phyloP scores from a whole-genome alignment of 495 filamentous ascomycete genomes.

The Daldinia childiae region DNA sequence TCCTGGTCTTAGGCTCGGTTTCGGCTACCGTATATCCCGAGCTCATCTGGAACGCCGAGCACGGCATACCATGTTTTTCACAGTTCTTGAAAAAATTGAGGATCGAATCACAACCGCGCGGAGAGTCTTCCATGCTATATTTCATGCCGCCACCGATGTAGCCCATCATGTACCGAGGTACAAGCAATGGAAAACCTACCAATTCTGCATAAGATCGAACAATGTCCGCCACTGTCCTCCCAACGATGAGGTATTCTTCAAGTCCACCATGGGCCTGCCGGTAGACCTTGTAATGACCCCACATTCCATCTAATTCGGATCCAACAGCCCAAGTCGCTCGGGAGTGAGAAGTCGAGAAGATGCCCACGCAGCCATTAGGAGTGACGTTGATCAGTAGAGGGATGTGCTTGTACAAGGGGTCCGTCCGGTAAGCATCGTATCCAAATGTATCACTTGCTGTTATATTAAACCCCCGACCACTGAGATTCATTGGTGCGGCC shows the following conservation, averaged over 20 bases:
- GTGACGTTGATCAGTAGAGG: constrained; percentile 72
- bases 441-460: constrained; percentile 74
- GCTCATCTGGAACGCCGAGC: constrained; percentile 75
- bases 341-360: constrained; percentile 72
- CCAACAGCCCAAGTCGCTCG: constrained; percentile 71
- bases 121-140: constrained; percentile 71
- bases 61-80: constrained; percentile 71
- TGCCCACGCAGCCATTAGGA: constrained; percentile 66
- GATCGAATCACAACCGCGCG: constrained; percentile 65
- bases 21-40: constrained; percentile 76
- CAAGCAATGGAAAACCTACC: constrained; percentile 69
- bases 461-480: constrained; percentile 69
- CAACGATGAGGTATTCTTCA: constrained; percentile 74
- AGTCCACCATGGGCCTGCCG: constrained; percentile 74
- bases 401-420: constrained; percentile 78
- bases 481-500: constrained; percentile 75
- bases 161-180: constrained; percentile 73
- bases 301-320: constrained; percentile 75
- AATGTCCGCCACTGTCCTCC: constrained; percentile 69
- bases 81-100: constrained; percentile 68
- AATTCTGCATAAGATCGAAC: constrained; percentile 71
- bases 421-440: constrained; percentile 74
- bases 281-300: constrained; percentile 76
- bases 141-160: constrained; percentile 76
- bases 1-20: constrained; percentile 70